phyloP scores from a whole-genome alignment of 495 filamentous ascomycete genomes.

The Penicillium angulare region DNA sequence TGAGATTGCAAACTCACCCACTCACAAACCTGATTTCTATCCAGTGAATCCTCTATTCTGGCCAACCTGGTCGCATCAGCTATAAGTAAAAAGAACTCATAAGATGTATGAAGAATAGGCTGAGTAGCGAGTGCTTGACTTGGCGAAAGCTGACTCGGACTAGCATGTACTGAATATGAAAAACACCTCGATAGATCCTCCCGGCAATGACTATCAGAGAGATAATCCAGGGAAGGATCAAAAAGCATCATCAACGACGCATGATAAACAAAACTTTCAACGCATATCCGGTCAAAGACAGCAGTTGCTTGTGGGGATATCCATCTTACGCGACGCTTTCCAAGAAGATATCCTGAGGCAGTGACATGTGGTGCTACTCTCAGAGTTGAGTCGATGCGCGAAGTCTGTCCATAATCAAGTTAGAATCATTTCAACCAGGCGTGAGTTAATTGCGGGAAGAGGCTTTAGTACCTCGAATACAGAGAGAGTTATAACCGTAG shows the following conservation, averaged over 20 bases:
- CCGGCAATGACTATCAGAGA: background rate
- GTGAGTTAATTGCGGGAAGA: background rate
- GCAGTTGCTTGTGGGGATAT: slow-evolving; percentile 1
- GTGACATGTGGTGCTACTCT: slow-evolving; percentile 7
- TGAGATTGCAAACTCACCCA: background rate
- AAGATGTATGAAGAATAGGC: slow-evolving; percentile 12
- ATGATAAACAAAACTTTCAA: slow-evolving; percentile 16
- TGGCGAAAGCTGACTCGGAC: background rate
- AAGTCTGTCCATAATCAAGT: background rate
- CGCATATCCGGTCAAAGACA: slow-evolving; percentile 16
- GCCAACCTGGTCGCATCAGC: slow-evolving; percentile 14
- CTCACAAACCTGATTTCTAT: background rate
- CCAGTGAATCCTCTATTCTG: background rate
- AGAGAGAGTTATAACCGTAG: slow-evolving; percentile 7
- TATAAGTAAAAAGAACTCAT: slow-evolving; percentile 12
- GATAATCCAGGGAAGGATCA: slow-evolving; percentile 11
- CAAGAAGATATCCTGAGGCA: slow-evolving; percentile 5
- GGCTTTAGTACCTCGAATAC: slow-evolving; percentile 12
- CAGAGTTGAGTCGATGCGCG: slow-evolving; percentile 2
- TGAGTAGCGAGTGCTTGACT: background rate
- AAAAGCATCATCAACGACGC: slow-evolving; percentile 17
- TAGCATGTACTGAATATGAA: background rate
- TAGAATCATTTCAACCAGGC: background rate
- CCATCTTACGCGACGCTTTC: slow-evolving; percentile 1
- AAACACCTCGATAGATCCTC: slow-evolving; percentile 1